Conservation (phyloP, 768 basidiomycete genomes). For the Kwoniella dendrophila region DNA sequence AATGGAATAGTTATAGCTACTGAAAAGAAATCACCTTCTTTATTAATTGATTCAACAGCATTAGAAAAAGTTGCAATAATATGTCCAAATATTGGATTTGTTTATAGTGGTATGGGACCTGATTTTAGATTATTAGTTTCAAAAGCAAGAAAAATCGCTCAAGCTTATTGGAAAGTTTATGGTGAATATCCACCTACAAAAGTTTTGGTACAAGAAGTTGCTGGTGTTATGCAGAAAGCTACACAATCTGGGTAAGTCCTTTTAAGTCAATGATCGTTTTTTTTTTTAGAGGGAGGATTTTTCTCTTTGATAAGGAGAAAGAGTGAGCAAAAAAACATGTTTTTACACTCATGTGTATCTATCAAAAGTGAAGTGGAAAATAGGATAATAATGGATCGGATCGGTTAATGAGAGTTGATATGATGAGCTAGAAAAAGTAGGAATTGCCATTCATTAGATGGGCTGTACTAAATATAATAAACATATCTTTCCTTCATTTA, state of each 20-base stretch:
- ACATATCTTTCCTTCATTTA: too few species aligned
- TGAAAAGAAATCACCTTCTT: conserved; percentile 97
- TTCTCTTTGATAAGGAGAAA: neutral
- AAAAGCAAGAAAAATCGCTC: conserved; percentile 94
- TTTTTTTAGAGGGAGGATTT: neutral
- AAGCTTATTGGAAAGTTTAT: conserved; percentile 99
- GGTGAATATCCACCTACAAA: conserved; percentile 97
- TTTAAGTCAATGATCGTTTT: neutral
- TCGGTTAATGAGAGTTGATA: too few species aligned
- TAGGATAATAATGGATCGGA: too few species aligned
- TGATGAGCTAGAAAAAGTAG: too few species aligned
- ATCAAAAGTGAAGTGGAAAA: too few species aligned
- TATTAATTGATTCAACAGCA: conserved; percentile 96
- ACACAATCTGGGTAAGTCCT: conserved; percentile 94
- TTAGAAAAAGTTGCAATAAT: conserved; percentile 96
- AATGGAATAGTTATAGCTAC: conserved; percentile 99
- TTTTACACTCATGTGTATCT: too few species aligned
- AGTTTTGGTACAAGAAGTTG: conserved; percentile 94
- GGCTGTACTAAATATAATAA: neutral
- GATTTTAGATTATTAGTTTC: conserved; percentile 94
- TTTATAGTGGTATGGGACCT: conserved; percentile 99
- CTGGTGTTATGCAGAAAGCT: conserved; percentile 97
- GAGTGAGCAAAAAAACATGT: neutral
- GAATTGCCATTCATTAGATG: too few species aligned
- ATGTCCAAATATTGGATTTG: conserved; percentile 98